phyloP scores from a whole-genome alignment of 78 protist genomes.

The Chrysochromulina tobinii region DNA sequence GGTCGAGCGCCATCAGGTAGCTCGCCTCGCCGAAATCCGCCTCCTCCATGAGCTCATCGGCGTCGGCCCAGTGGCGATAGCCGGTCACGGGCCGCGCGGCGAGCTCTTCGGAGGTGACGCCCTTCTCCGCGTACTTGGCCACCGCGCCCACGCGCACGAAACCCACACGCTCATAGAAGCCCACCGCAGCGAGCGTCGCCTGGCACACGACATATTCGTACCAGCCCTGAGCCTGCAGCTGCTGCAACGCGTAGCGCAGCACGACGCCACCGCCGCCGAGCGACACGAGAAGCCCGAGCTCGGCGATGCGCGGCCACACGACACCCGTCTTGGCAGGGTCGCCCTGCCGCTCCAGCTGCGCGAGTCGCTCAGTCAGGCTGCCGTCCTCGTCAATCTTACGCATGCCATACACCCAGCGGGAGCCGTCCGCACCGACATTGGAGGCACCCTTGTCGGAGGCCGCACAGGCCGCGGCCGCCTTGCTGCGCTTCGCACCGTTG shows the following conservation, averaged over 20 bases:
- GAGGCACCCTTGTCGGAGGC: background rate
- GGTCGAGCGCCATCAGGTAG: background rate
- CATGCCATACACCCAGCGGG: too few relatives aligned
- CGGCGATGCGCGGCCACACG: slow-evolving; percentile 1
- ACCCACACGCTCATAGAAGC: background rate
- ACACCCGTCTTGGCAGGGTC: background rate
- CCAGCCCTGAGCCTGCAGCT: background rate
- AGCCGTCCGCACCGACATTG: background rate
- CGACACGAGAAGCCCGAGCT: background rate
- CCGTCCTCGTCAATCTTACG: background rate
- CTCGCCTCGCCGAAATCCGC: background rate
- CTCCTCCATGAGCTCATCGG: background rate
- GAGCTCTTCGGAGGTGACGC: background rate
- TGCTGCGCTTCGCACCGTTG: too few relatives aligned
- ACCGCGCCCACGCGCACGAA: background rate
- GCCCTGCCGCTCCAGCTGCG: background rate
- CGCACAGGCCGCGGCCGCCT: background rate
- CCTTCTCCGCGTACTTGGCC: background rate
- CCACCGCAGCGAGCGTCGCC: background rate
- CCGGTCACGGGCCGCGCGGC: background rate
- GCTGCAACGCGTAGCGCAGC: background rate
- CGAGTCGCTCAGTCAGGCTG: background rate
- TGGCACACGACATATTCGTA: background rate
- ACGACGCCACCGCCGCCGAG: background rate
- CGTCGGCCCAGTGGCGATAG: background rate